A percentile compares a stretch with the other conserved stretches of the same genome.
Conservation (phyloP, 257 asterid genomes). For the Ophiorrhiza pumila region DNA sequence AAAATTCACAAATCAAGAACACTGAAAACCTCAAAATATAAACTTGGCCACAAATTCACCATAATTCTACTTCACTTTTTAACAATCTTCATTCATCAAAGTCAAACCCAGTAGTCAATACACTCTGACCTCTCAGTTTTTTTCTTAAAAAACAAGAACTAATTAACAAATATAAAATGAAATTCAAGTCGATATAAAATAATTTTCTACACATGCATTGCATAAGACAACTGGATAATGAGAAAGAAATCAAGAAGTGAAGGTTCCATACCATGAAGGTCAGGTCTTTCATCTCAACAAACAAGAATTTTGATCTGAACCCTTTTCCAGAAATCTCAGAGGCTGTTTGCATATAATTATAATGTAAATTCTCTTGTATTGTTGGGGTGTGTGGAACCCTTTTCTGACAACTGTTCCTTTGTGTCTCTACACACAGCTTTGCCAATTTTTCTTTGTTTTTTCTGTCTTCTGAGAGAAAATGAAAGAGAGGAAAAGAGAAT, state of each 20-base stretch:
- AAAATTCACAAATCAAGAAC: conserved; percentile 17
- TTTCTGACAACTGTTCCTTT: conserved; percentile 51
- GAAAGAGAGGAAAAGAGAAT: conserved; percentile 4
- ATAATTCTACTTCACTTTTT: background rate
- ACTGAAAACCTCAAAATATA: background rate
- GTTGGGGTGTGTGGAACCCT: conserved; percentile 28
- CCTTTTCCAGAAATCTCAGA: conserved; percentile 22
- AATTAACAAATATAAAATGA: background rate
- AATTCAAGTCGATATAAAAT: conserved; percentile 7
- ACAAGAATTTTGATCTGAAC: conserved; percentile 50
- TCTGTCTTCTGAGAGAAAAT: background rate
- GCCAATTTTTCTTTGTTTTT: conserved; percentile 7
- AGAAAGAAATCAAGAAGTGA: conserved; percentile 22
- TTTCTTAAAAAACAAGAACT: background rate
- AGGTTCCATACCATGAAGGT: conserved; percentile 31
- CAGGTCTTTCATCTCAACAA: conserved; percentile 16
- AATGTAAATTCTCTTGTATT: background rate
- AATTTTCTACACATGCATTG: background rate
- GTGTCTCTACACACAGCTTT: conserved; percentile 40
- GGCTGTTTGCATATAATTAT: conserved; percentile 14
- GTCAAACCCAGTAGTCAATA: conserved; percentile 7
- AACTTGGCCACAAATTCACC: conserved; percentile 10
- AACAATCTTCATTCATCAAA: background rate
- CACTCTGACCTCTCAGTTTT: conserved; percentile 1
- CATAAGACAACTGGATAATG: conserved; percentile 5